phyloP scores from a whole-genome alignment of 345 rosid species.

The Fremontodendron californicum region DNA sequence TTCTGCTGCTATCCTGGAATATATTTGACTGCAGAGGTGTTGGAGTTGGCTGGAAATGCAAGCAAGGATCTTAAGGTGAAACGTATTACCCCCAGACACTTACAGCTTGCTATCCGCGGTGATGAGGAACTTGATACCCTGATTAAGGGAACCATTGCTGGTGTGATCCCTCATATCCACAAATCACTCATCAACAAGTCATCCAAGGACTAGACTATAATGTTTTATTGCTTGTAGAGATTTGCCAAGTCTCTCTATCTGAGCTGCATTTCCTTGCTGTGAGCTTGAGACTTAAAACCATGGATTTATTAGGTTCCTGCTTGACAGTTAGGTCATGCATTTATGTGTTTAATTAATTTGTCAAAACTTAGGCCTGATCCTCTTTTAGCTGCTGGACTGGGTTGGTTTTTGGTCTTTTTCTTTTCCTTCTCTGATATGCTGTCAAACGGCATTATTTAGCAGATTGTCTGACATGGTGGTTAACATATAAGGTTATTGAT shows the following conservation, averaged over 20 bases:
- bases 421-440: neutral
- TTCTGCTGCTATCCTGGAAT: constrained; percentile 61
- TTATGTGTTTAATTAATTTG: neutral
- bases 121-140: constrained; percentile 72
- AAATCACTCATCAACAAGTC: constrained; percentile 73
- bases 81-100: constrained; percentile 66
- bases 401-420: neutral
- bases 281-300: neutral
- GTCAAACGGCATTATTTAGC: neutral
- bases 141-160: constrained; percentile 73
- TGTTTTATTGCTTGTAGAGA: neutral
- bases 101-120: constrained; percentile 73
- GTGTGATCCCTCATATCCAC: constrained; percentile 75
- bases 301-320: neutral
- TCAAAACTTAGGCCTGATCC: neutral
- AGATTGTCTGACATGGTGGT: too few relatives aligned
- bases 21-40: constrained; percentile 62
- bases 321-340: neutral
- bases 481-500: too few relatives aligned
- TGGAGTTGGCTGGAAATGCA: constrained; percentile 66
- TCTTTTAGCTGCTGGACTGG: neutral
- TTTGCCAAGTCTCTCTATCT: neutral
- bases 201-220: constrained; percentile 35
- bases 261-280: neutral
- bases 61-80: constrained; percentile 74